phyloP scores from a whole-genome alignment of 2,329 filamentous ascomycete species.

The Paracamarosporium sp. region DNA sequence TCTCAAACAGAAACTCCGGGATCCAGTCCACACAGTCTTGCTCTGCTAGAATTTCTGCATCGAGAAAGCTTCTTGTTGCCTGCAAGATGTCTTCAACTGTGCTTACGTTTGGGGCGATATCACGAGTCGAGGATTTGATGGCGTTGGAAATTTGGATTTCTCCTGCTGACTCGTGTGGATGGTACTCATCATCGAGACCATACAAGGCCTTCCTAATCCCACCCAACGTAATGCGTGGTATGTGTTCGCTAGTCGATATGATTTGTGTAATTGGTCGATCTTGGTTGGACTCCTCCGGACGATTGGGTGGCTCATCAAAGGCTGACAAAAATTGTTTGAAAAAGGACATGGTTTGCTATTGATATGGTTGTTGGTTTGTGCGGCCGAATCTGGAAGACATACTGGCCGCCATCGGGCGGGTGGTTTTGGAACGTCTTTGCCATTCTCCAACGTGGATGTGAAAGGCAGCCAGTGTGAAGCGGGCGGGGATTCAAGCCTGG shows the following conservation, averaged over 20 bases:
- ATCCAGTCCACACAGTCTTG: slow-evolving; percentile 11
- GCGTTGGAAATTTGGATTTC: neutral
- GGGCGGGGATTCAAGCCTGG: neutral
- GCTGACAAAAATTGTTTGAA: neutral
- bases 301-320: neutral
- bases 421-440: neutral
- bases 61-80: slow-evolving; percentile 11
- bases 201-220: neutral
- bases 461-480: neutral
- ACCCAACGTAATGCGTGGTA: neutral
- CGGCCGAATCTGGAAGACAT: neutral
- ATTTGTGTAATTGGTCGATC: neutral
- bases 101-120: neutral
- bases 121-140: neutral
- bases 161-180: neutral
- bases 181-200: neutral
- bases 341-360: neutral
- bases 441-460: neutral
- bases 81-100: slow-evolving; percentile 2
- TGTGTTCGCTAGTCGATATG: neutral
- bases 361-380: neutral
- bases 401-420: neutral
- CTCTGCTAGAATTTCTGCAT: slow-evolving; percentile 13
- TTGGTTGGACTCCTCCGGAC: neutral
- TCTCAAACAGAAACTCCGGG: slow-evolving; percentile 10